Evolutionary conservation across 2,329 filamentous ascomycete species (phyloP).

Genomic region (Penicillium sp.): DNA sequence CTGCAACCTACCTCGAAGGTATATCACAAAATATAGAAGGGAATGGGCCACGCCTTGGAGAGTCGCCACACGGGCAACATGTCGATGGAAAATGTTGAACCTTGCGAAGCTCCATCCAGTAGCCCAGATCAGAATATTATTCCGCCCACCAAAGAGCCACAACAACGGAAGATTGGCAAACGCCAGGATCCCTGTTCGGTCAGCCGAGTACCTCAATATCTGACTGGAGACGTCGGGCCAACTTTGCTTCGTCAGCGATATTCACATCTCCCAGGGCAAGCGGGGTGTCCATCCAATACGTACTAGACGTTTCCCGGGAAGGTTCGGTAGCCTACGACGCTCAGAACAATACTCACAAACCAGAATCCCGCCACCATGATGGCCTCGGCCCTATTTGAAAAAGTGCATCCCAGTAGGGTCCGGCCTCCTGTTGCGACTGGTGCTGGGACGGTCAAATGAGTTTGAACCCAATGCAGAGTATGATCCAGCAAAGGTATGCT

Average conservation of each 20-base stretch:
- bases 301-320: slow-evolving; percentile 51
- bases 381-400: slow-evolving; percentile 50
- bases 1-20: slow-evolving; percentile 23
- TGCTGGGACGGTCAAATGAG: slow-evolving; percentile 45
- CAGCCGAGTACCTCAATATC: slow-evolving; percentile 56
- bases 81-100: slow-evolving; percentile 66
- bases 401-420: slow-evolving; percentile 44
- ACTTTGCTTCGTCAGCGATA: slow-evolving; percentile 17
- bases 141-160: slow-evolving; percentile 66
- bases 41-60: slow-evolving; percentile 63
- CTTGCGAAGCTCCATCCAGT: slow-evolving; percentile 68
- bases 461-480: slow-evolving; percentile 34
- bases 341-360: slow-evolving; percentile 45
- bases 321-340: slow-evolving; percentile 45
- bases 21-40: slow-evolving; percentile 53
- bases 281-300: slow-evolving; percentile 15
- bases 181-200: slow-evolving; percentile 63
- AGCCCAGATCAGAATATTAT: slow-evolving; percentile 63
- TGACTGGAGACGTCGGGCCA: slow-evolving; percentile 37
- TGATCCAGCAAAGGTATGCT: slow-evolving; percentile 1
- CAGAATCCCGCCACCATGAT: slow-evolving; percentile 47
- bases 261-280: neutral
- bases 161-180: slow-evolving; percentile 63
- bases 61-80: slow-evolving; percentile 62
- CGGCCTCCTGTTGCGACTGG: slow-evolving; percentile 45